Evolutionary conservation across 768 basidiomycete species (phyloP).

Genomic region (Rhodotorula paludigena): DNA sequence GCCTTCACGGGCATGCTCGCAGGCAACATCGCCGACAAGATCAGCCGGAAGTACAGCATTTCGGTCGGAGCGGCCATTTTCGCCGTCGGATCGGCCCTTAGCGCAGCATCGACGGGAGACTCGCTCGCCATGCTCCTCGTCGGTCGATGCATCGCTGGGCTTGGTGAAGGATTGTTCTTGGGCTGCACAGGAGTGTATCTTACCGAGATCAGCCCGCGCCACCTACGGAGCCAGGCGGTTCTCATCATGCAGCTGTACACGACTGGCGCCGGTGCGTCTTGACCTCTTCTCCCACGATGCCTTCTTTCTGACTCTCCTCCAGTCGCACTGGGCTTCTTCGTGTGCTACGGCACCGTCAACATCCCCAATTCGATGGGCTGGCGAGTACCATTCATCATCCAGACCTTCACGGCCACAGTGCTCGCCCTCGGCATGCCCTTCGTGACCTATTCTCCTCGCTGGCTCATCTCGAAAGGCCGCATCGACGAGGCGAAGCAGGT

Average conservation of each 20-base stretch:
- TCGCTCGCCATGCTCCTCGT: slow-evolving; percentile 50
- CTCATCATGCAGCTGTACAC: slow-evolving; percentile 52
- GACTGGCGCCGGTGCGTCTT: slow-evolving; percentile 50
- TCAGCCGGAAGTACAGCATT: slow-evolving; percentile 54
- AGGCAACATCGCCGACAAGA: slow-evolving; percentile 52
- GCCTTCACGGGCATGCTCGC: slow-evolving; percentile 38
- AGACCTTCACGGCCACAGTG: slow-evolving; percentile 7
- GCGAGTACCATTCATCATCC: slow-evolving; percentile 48
- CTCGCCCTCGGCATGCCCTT: slow-evolving; percentile 46
- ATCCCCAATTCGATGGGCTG: slow-evolving; percentile 47
- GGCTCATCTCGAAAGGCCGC: slow-evolving; percentile 49
- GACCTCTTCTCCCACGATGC: slow-evolving; percentile 40
- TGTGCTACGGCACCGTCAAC: slow-evolving; percentile 49
- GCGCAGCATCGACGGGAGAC: neutral
- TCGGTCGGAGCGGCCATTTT: slow-evolving; percentile 52
- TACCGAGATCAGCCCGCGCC: slow-evolving; percentile 52
- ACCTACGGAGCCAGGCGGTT: slow-evolving; percentile 51
- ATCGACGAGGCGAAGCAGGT: slow-evolving; percentile 46
- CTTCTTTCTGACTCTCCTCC: neutral
- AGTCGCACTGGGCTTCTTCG: slow-evolving; percentile 47
- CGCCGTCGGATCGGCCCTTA: slow-evolving; percentile 50
- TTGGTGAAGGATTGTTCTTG: slow-evolving; percentile 11
- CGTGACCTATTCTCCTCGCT: slow-evolving; percentile 50
- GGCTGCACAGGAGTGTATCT: slow-evolving; percentile 20
- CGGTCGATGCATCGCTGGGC: slow-evolving; percentile 53